Conservation (phyloP, 176 grass and related monocot genomes). For the Thinopyrum elongatum region DNA sequence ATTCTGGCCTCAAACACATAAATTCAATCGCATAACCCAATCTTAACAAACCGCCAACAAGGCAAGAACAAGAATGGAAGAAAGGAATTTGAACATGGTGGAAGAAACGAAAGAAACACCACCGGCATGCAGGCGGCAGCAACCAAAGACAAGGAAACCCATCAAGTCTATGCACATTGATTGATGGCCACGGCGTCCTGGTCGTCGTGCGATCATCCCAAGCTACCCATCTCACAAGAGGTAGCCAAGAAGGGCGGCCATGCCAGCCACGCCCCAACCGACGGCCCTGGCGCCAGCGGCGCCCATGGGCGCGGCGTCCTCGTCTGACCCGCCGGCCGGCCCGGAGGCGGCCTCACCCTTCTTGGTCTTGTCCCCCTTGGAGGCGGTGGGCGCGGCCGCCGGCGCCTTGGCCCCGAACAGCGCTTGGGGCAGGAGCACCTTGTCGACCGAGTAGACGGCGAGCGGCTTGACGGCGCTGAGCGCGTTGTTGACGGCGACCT, state of each 20-base stretch:
- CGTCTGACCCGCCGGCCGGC: conserved; percentile 24
- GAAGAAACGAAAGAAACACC: background rate
- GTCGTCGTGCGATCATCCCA: background rate
- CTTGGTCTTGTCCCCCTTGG: conserved; percentile 29
- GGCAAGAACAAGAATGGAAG: conserved; percentile 15
- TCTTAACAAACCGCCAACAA: conserved; percentile 24
- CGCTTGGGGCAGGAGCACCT: conserved; percentile 62
- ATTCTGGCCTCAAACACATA: conserved; percentile 23
- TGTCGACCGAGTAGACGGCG: conserved; percentile 70
- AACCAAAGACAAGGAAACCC: conserved; percentile 1
- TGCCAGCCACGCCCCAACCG: conserved; percentile 29
- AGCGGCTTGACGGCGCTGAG: conserved; percentile 46
- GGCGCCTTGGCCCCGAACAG: conserved; percentile 72
- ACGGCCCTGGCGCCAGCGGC: conserved; percentile 28
- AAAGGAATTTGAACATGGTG: conserved; percentile 8
- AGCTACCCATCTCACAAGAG: conserved; percentile 32
- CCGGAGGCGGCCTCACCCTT: conserved; percentile 40
- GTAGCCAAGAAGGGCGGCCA: conserved; percentile 32
- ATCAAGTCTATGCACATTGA: conserved; percentile 11
- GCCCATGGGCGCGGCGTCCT: conserved; percentile 11
- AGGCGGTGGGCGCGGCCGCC: conserved; percentile 48
- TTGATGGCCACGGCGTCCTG: background rate
- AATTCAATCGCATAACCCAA: conserved; percentile 28
- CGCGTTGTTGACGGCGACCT: conserved; percentile 45
- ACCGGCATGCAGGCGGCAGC: too few species aligned